Conservation (phyloP, 495 filamentous ascomycete species). For the Penicillium soppii region DNA sequence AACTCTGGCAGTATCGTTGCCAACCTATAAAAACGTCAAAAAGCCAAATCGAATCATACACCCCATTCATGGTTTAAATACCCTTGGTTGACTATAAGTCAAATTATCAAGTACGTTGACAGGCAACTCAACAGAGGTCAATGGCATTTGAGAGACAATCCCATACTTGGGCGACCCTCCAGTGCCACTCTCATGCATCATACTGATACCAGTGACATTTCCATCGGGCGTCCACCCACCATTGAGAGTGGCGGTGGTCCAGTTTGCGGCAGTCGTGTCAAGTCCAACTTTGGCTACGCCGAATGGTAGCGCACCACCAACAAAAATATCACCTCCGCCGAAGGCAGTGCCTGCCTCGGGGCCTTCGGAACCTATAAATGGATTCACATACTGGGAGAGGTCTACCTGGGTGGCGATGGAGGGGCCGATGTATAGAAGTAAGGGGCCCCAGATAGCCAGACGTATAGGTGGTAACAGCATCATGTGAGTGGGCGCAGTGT, state of each 20-base stretch:
- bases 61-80: no score
- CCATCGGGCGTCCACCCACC: constrained; percentile 61
- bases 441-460: not conserved
- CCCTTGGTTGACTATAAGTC: constrained; percentile 40
- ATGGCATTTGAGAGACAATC: constrained; percentile 63
- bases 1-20: constrained; percentile 51
- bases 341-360: constrained; percentile 29
- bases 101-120: constrained; percentile 42
- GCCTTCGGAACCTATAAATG: constrained; percentile 37
- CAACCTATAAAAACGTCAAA: constrained; percentile 19
- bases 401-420: constrained; percentile 21
- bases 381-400: constrained; percentile 49
- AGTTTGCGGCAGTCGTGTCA: constrained; percentile 56
- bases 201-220: constrained; percentile 60
- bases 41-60: not conserved
- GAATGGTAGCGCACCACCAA: constrained; percentile 62
- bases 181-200: constrained; percentile 71
- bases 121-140: constrained; percentile 28
- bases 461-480: not conserved
- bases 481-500: not conserved
- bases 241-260: constrained; percentile 42
- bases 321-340: constrained; percentile 66
- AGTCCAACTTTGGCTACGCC: constrained; percentile 68
- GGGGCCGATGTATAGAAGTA: not conserved
- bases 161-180: constrained; percentile 71